phyloP scores from a whole-genome alignment of 2,329 filamentous ascomycete genomes.

The Scortechinia acanthostroma region DNA sequence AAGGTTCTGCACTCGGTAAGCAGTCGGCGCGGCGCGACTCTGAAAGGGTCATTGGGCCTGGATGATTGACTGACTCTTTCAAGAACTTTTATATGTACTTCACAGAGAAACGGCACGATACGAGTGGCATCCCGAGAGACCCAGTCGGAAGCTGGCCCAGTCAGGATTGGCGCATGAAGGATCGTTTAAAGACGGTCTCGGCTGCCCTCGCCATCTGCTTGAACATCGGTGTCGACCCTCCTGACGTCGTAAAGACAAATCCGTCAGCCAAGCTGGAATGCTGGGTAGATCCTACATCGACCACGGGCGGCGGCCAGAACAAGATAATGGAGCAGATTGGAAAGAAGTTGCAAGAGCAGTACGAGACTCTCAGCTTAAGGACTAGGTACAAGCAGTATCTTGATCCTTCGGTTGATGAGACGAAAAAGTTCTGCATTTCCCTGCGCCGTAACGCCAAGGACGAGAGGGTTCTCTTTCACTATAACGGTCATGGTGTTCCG shows the following conservation, averaged over 20 bases:
- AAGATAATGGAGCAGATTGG: conserved; percentile 92
- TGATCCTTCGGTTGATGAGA: conserved; percentile 93
- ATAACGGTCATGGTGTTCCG: conserved; percentile 95
- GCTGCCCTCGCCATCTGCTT: conserved; percentile 89
- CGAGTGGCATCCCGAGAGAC: conserved; percentile 77
- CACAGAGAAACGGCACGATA: conserved; percentile 95
- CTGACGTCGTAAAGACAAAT: conserved; percentile 90
- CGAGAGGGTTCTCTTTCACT: conserved; percentile 92
- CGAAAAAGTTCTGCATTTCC: conserved; percentile 89
- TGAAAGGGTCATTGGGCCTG: no score
- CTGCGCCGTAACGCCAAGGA: conserved; percentile 88
- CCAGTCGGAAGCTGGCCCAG: conserved; percentile 44
- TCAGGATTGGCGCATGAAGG: conserved; percentile 95
- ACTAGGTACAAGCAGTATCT: conserved; percentile 97
- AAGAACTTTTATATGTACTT: conserved; percentile 99
- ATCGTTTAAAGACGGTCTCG: conserved; percentile 91
- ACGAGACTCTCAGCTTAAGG: conserved; percentile 86
- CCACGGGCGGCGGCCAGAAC: conserved; percentile 31
- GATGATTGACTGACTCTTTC: conserved; percentile 1
- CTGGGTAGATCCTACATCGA: conserved; percentile 79
- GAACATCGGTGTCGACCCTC: conserved; percentile 95
- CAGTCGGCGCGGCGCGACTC: not conserved
- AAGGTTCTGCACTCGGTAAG: conserved; percentile 2
- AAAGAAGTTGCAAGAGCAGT: conserved; percentile 90
- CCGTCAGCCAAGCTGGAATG: conserved; percentile 91